These are phyloP conservation scores for Epichloe gansuensis DNA, from an alignment of 2,329 filamentous ascomycete genomes.

Conservation along the genomic window DNA sequence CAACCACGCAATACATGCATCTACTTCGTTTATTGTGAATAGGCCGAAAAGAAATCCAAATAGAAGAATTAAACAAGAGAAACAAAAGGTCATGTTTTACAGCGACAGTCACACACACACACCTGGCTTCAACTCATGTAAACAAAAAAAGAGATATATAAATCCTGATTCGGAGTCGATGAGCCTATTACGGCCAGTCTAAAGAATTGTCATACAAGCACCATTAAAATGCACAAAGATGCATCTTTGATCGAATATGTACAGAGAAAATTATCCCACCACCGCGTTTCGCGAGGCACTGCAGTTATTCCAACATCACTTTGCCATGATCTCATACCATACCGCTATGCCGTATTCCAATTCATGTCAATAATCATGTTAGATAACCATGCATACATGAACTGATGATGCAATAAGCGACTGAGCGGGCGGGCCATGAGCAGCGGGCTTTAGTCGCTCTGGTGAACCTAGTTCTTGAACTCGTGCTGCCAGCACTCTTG, in stretches of 20 bases:
- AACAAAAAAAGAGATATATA: background rate
- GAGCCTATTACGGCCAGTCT: background rate
- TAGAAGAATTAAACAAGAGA: no score
- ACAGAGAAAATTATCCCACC: background rate
- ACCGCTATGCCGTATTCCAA: background rate
- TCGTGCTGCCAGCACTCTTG: conserved; percentile 3
- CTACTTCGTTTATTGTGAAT: background rate
- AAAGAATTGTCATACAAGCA: background rate
- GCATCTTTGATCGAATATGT: background rate
- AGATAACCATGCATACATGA: background rate
- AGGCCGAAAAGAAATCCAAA: background rate
- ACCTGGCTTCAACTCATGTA: no score
- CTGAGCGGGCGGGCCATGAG: background rate
- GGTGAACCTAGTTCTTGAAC: background rate
- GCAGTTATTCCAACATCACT: no score
- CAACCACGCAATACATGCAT: no score
- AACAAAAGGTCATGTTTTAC: no score
- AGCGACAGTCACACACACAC: no score
- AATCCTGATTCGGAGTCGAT: background rate
- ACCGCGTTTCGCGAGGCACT: background rate
- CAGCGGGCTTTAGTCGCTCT: background rate
- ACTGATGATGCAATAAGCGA: no score
- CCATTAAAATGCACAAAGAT: background rate
- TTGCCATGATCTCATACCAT: background rate
- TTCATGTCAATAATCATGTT: background rate